These are phyloP conservation scores for Naegleria lovaniensis DNA, from an alignment of 208 protist genomes.

Conservation along the genomic window DNA sequence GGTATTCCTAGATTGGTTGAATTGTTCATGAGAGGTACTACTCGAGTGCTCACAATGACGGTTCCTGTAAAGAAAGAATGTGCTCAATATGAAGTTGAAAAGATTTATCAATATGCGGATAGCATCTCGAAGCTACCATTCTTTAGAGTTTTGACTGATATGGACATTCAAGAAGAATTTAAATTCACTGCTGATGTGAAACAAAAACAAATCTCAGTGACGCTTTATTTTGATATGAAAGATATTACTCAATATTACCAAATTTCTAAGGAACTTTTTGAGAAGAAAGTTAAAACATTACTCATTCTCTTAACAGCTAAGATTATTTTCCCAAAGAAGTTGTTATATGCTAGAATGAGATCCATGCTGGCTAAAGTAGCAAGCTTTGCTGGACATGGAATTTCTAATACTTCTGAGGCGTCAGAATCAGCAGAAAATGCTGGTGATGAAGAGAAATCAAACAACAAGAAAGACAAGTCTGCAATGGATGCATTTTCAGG, in stretches of 20 bases:
- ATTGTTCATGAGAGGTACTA: conserved; percentile 86
- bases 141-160: neutral
- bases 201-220: neutral
- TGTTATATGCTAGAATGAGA: neutral
- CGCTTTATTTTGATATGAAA: neutral
- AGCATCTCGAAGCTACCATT: neutral
- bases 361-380: neutral
- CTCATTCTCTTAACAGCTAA: neutral
- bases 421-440: neutral
- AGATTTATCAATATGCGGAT: neutral
- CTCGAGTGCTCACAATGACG: neutral
- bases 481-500: neutral
- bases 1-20: conserved; percentile 98
- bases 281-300: neutral
- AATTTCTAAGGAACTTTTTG: neutral
- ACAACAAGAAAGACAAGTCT: neutral
- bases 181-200: neutral
- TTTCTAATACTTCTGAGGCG: neutral
- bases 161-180: neutral
- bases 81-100: neutral
- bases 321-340: neutral
- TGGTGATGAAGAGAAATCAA: neutral
- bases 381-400: neutral
- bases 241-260: neutral
- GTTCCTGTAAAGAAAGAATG: neutral